Evolutionary conservation across 345 rosid genomes (phyloP), one percentile per base, ranked within the genome.

Genomic region (Gossypium thurberi): DNA sequence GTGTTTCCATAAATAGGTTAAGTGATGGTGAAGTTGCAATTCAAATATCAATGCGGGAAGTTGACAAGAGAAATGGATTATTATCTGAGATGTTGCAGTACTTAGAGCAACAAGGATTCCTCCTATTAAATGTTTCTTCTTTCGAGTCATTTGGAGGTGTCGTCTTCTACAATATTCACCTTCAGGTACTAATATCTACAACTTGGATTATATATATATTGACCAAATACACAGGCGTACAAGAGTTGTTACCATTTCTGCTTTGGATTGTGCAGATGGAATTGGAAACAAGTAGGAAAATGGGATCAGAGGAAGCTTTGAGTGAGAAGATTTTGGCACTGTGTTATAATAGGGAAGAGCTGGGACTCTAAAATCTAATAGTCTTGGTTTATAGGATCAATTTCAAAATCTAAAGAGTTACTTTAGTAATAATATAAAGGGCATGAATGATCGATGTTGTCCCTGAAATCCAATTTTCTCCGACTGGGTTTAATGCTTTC

Each of bases 121-220:
- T 61, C 65, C 76, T 84, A 14, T 17, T 86, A 33, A 86, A 79
- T 63, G 76, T 84, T 61, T 83, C 93, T 74, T 87, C 89, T 47
- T 87, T 87, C 8, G 80, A 85, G 69, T 87, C 89, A 66, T 84
- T 65, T 26, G 83, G 76, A 21, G 87, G 80, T 71, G 81, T 76
- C 73, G 65, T 82, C 57, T 88, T 91, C 81, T 80, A 81, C 74
- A 86, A 72, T 64, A 72, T 89, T 9, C 97, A 84, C 74, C 82
- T 67, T 15, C 58, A 67, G 56, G 71, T 67, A 18, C n/a, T 4
- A 50, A 50, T 46, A 50, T 50, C 17, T 15, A 26, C 13, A 58
- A 56, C 60, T 10, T 65, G 10, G 4, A 43, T 42, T 18, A 11
- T 12, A 10, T 5, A 33, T 33, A 5, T 33, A 5, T 33, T 33